These are phyloP conservation scores for Mycena capillaripes DNA, from an alignment of 768 basidiomycete species.

Conservation along the genomic window DNA sequence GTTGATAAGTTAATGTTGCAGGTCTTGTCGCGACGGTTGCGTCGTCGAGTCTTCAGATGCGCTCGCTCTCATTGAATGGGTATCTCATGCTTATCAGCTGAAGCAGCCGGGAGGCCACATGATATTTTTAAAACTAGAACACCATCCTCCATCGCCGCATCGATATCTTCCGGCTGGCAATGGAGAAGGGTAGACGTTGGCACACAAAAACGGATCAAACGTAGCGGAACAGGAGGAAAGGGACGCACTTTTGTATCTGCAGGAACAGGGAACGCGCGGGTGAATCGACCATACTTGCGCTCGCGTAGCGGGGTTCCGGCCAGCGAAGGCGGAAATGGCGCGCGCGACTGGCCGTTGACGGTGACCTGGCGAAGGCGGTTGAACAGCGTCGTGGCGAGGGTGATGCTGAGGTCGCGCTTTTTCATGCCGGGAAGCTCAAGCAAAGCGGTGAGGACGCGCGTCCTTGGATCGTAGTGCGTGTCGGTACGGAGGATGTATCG, in stretches of 20 bases:
- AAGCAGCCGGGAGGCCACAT: slow-evolving; percentile 59
- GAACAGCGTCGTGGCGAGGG: slow-evolving; percentile 71
- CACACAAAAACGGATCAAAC: slow-evolving; percentile 45
- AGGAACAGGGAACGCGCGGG: slow-evolving; percentile 68
- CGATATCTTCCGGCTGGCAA: slow-evolving; percentile 66
- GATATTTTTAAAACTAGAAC: slow-evolving; percentile 70
- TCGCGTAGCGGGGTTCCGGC: slow-evolving; percentile 48
- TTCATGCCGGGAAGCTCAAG: slow-evolving; percentile 81
- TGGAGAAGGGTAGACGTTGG: slow-evolving; percentile 27
- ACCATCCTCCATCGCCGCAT: slow-evolving; percentile 71
- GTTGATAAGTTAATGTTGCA: slow-evolving; percentile 4
- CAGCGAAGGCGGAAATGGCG: slow-evolving; percentile 51
- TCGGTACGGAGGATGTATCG: slow-evolving; percentile 71
- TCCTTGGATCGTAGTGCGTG: slow-evolving; percentile 67
- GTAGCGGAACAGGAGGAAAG: slow-evolving; percentile 31
- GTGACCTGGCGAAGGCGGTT: slow-evolving; percentile 75
- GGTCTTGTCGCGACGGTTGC: slow-evolving; percentile 2
- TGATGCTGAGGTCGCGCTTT: slow-evolving; percentile 68
- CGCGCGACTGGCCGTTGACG: slow-evolving; percentile 62
- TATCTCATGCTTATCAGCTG: slow-evolving; percentile 65
- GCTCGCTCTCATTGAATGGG: slow-evolving; percentile 58
- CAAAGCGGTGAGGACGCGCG: slow-evolving; percentile 66
- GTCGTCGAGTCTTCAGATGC: slow-evolving; percentile 11
- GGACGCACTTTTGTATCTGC: slow-evolving; percentile 67
- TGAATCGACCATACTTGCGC: slow-evolving; percentile 65